phyloP scores from a whole-genome alignment of 2,329 filamentous ascomycete species.

The Colletotrichum orbiculare region DNA sequence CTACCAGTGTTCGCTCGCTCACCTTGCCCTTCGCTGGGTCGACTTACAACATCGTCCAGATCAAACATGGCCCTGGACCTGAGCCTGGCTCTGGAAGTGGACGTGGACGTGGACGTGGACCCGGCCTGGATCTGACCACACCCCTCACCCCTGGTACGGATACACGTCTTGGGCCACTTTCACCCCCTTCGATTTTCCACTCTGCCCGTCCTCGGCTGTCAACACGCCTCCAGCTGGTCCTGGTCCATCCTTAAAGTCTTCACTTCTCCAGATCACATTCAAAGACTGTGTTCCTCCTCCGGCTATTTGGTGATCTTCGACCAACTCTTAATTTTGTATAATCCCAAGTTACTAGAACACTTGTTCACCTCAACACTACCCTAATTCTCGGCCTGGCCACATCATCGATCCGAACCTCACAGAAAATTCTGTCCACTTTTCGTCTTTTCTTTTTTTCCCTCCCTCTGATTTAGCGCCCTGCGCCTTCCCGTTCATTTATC shows the following conservation, averaged over 20 bases:
- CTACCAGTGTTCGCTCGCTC: too few species aligned
- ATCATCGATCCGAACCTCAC: constrained; percentile 11
- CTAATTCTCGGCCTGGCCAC: constrained; percentile 17
- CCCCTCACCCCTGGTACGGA: background rate
- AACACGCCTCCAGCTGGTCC: constrained; percentile 11
- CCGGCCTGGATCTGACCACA: constrained; percentile 31
- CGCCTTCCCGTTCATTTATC: background rate
- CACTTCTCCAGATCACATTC: constrained; percentile 25
- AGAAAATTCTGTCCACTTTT: constrained; percentile 16
- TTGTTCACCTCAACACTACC: constrained; percentile 2
- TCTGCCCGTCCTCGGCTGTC: constrained; percentile 15
- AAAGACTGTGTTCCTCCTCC: constrained; percentile 20
- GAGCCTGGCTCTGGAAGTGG: constrained; percentile 19
- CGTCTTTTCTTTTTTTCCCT: constrained; percentile 8
- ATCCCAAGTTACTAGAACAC: constrained; percentile 14
- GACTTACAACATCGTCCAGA: background rate
- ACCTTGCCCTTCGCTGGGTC: too few species aligned
- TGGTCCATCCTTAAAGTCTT: constrained; percentile 22
- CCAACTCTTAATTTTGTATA: constrained; percentile 21
- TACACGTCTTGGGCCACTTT: background rate
- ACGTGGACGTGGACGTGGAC: constrained; percentile 12
- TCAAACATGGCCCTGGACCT: constrained; percentile 31
- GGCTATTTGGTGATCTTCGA: constrained; percentile 32
- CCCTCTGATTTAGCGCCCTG: constrained; percentile 21
- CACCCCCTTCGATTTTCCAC: constrained; percentile 2